These are phyloP conservation scores for Trichophyton schoenleinii DNA, from an alignment of 2,329 filamentous ascomycete species.

Conservation along the genomic window DNA sequence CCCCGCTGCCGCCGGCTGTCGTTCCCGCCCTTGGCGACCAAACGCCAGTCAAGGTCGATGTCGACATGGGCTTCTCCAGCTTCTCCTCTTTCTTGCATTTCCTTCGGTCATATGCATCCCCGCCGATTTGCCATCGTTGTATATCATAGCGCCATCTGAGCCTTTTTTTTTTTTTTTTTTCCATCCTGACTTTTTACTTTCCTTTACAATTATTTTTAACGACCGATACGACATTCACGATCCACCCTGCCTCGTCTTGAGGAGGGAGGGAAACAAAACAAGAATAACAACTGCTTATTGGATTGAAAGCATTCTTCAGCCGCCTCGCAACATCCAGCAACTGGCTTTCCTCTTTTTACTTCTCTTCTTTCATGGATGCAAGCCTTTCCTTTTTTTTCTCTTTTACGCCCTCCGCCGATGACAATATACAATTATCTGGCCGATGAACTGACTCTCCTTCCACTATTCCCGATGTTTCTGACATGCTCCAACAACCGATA, in stretches of 20 bases:
- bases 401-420: background rate
- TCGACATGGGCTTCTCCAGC: background rate
- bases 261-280: background rate
- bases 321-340: background rate
- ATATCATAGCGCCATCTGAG: background rate
- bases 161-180: background rate
- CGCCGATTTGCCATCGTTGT: background rate
- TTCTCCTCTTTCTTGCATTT: background rate
- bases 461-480: background rate
- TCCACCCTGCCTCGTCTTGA: background rate
- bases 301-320: too few species aligned
- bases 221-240: conserved; percentile 11
- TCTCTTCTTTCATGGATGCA: background rate
- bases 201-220: conserved; percentile 4
- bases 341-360: background rate
- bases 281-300: background rate
- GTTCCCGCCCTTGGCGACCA: conserved; percentile 4
- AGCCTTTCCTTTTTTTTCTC: background rate
- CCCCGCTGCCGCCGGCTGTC: conserved; percentile 2
- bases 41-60: background rate
- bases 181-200: background rate
- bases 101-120: conserved; percentile 1
- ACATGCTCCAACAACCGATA: background rate
- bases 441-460: background rate
- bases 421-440: background rate